Percentiles rank a stretch among this genome's conserved stretches.
Conservation (phyloP, 352 stramenopile species). For the Phytophthora syringae region DNA sequence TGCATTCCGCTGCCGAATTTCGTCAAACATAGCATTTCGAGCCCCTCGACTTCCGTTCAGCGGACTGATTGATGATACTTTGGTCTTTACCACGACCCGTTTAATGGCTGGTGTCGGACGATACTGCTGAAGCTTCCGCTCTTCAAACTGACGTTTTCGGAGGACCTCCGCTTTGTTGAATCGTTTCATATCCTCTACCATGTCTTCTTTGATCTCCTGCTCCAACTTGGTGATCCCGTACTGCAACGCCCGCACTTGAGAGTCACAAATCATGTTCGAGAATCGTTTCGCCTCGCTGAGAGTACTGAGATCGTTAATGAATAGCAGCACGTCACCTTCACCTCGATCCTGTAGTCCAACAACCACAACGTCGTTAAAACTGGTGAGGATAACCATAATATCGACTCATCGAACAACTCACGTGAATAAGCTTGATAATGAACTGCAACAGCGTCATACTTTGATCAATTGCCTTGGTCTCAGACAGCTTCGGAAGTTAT, state of each 20-base stretch:
- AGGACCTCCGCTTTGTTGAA: constrained; percentile 58
- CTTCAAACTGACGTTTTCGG: constrained; percentile 41
- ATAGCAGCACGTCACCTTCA: constrained; percentile 70
- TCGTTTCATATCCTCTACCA: constrained; percentile 55
- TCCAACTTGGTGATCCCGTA: constrained; percentile 62
- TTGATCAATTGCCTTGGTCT: constrained; percentile 84
- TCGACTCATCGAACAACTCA: constrained; percentile 29
- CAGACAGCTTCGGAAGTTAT: constrained; percentile 51
- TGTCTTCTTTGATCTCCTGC: constrained; percentile 79
- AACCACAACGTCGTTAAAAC: background rate
- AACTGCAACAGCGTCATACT: constrained; percentile 80
- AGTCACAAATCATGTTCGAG: constrained; percentile 73
- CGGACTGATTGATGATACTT: background rate
- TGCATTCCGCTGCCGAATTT: constrained; percentile 34
- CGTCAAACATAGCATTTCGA: constrained; percentile 36
- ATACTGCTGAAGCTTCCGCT: constrained; percentile 20
- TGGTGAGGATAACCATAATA: background rate
- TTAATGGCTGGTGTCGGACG: background rate
- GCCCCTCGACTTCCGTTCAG: constrained; percentile 2
- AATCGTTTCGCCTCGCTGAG: constrained; percentile 68
- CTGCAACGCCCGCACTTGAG: constrained; percentile 57
- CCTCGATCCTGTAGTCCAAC: constrained; percentile 61
- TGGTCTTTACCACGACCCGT: background rate
- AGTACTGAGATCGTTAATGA: constrained; percentile 64
- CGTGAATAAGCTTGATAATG: constrained; percentile 80